phyloP scores from a whole-genome alignment of 768 basidiomycete genomes.

The Chalciporus piperatus region DNA sequence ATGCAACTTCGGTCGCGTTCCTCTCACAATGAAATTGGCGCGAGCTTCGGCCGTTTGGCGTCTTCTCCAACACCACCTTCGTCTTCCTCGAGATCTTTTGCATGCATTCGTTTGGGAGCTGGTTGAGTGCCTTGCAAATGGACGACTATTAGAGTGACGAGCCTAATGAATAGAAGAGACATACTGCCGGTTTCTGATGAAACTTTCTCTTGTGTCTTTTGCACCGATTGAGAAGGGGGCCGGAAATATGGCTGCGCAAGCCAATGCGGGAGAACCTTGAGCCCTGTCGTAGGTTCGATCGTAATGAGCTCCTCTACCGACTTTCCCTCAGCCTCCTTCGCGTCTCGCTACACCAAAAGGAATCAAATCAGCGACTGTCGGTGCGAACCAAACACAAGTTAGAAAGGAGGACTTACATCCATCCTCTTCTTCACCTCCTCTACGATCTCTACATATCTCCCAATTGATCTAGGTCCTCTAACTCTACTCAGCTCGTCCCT shows the following conservation, averaged over 20 bases:
- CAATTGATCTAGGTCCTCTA: conserved; percentile 22
- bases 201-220: neutral
- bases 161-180: too few relatives aligned
- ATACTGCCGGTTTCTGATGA: neutral
- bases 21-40: neutral
- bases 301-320: conserved; percentile 37
- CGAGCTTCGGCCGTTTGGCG: neutral
- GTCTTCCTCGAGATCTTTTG: neutral
- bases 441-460: conserved; percentile 50
- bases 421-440: conserved; percentile 59
- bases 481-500: conserved; percentile 67
- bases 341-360: conserved; percentile 42
- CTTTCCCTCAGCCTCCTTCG: conserved; percentile 30
- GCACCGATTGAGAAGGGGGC: neutral
- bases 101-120: neutral
- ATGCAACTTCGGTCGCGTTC: too few relatives aligned
- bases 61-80: neutral
- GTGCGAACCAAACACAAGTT: neutral
- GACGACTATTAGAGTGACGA: too few relatives aligned
- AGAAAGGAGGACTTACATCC: conserved; percentile 39
- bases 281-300: conserved; percentile 45
- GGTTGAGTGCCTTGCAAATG: neutral
- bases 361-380: neutral
- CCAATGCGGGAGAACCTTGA: conserved; percentile 63
- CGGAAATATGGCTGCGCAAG: conserved; percentile 67